Base-by-base conservation (phyloP, 768 basidiomycete species). In the Tulasnella sp. region DNA sequence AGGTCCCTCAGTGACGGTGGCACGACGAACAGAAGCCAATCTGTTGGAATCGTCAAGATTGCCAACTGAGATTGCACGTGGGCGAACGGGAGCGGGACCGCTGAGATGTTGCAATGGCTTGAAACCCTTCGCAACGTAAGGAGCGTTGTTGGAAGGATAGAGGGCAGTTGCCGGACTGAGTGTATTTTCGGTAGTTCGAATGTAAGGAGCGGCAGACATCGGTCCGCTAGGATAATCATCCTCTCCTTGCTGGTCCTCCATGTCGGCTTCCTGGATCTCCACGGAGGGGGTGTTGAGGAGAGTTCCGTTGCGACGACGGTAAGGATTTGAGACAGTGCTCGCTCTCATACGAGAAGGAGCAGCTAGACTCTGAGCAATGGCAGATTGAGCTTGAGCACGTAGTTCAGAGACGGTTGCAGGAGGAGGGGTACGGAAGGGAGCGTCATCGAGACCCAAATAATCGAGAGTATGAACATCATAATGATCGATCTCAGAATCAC, bases 401-500 rank as follows among this genome's bases (percentile, higher is more conserved):
- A 92, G 69, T 66, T 92, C 91, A 16, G 85, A 78, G 55, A 92
- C 79, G 33, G 88, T 90, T 9, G 88, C 89, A 4, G 88, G 85
- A 2, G 81, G 81, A n/a, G 83, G 78, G 45, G 76, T 78, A 46
- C 81, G 75, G 50, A 48, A 43, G 16, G 56, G 53, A 27, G 72
- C 68, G 56, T 89, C 92, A 59, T 91, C 93, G 59, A 98, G 73
- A 37, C 93, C 93, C 44, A 98, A 83, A 65, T 96, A 96, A 66
- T 95, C 92, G 55, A 98, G 76, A 24, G 93, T 96, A 62, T 90
- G 88, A 39, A 91, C 85, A 59, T 90, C 85, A 64, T 88, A 86
- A 44, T 89, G 83, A 48, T 95, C 92, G 20, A 76, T 71, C n/a
- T 72, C 76, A 16, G 82, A 82, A 62, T 87, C 84, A 56, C 77